phyloP scores from a whole-genome alignment of 2,329 filamentous ascomycete genomes.

The Acephala macrosclerotiorum region DNA sequence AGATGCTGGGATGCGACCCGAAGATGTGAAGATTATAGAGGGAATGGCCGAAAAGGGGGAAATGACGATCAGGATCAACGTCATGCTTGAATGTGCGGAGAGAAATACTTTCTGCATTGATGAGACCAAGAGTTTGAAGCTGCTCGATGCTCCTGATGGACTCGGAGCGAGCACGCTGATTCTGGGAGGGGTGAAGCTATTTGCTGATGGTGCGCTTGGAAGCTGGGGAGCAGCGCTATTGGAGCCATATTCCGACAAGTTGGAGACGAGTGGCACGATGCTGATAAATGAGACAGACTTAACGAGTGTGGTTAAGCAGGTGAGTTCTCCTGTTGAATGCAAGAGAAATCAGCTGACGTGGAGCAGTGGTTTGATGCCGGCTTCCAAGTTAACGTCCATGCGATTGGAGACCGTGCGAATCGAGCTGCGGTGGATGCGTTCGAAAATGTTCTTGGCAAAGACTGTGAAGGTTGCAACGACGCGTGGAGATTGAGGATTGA shows the following conservation, averaged over 20 bases:
- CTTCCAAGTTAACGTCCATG: conserved; percentile 76
- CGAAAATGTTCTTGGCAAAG: conserved; percentile 58
- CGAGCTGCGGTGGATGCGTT: conserved; percentile 70
- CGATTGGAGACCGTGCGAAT: conserved; percentile 75
- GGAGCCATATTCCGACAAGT: conserved; percentile 72
- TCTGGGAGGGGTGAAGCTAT: conserved; percentile 72
- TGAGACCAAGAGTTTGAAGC: conserved; percentile 50
- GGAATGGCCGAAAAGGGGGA: conserved; percentile 57
- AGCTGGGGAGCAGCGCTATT: conserved; percentile 77
- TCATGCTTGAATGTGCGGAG: conserved; percentile 71
- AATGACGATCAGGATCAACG: conserved; percentile 70
- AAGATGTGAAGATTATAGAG: conserved; percentile 61
- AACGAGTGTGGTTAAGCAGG: conserved; percentile 54
- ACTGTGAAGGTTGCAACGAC: conserved; percentile 64
- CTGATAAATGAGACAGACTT: conserved; percentile 70
- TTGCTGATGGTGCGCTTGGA: conserved; percentile 73
- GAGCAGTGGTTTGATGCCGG: conserved; percentile 65
- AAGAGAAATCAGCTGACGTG: conserved; percentile 11
- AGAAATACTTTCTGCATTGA: conserved; percentile 70
- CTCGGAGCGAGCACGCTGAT: conserved; percentile 48
- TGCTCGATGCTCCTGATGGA: conserved; percentile 31
- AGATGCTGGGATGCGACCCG: conserved; percentile 68
- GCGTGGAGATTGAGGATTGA: conserved; percentile 70
- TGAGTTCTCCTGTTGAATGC: conserved; percentile 17
- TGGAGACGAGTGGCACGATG: conserved; percentile 67